Conservation (phyloP, 164 flowering plant species). For the Liquidambar formosana region DNA sequence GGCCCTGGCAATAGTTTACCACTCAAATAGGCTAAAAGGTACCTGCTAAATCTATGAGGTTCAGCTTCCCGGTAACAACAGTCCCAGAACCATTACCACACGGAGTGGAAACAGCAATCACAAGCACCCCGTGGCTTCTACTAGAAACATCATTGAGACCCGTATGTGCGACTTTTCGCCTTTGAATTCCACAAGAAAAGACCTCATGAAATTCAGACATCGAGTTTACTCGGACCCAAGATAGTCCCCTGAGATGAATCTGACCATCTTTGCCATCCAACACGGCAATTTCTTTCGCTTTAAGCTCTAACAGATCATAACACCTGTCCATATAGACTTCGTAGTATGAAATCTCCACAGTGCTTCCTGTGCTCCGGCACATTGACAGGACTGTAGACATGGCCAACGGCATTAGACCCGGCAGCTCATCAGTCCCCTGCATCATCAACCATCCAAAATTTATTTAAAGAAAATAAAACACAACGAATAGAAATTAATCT, state of each 20-base stretch:
- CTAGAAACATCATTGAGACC: constrained; percentile 88
- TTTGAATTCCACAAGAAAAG: constrained; percentile 56
- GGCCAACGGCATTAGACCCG: constrained; percentile 73
- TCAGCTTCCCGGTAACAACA: constrained; percentile 62
- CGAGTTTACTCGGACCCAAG: constrained; percentile 57
- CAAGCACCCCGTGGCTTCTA: constrained; percentile 88
- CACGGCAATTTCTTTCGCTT: constrained; percentile 61
- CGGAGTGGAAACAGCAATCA: constrained; percentile 53
- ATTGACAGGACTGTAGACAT: constrained; percentile 58
- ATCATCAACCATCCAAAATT: constrained; percentile 9
- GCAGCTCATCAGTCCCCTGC: constrained; percentile 70
- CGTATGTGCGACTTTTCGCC: constrained; percentile 81
- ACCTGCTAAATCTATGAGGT: constrained; percentile 96
- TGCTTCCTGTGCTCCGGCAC: constrained; percentile 48
- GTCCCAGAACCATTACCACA: constrained; percentile 31
- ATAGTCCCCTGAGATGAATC: constrained; percentile 73
- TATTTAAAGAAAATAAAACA: neutral
- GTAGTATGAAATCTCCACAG: constrained; percentile 68
- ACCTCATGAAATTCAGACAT: constrained; percentile 62
- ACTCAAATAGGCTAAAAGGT: neutral
- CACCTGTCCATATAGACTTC: constrained; percentile 89
- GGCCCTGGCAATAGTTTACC: neutral
- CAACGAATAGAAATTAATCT: constrained; percentile 1
- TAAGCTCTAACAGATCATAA: constrained; percentile 69
- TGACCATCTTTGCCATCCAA: constrained; percentile 74